Conservation (phyloP, 1,284 basidiomycete species). For the Phellopilus nigrolimitatus region DNA sequence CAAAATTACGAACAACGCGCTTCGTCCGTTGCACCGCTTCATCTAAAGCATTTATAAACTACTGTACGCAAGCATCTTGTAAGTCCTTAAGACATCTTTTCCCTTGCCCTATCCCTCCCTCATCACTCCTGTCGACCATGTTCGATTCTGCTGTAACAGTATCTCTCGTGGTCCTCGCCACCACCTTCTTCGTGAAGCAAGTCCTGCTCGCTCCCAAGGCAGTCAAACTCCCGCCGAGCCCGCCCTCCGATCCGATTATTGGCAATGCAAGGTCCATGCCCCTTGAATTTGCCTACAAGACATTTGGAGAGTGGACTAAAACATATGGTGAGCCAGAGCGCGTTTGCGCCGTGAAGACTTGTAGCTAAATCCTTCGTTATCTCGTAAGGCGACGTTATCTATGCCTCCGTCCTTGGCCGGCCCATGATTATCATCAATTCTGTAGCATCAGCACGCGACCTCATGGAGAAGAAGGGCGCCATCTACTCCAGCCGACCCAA, state of each 20-base stretch:
- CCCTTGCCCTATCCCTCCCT: not conserved
- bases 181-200: slow-evolving; percentile 1
- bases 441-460: slow-evolving; percentile 30
- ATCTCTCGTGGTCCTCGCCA: slow-evolving; percentile 2
- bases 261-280: slow-evolving; percentile 32
- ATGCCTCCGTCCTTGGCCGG: slow-evolving; percentile 30
- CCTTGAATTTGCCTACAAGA: slow-evolving; percentile 26
- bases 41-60: too few species aligned
- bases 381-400: slow-evolving; percentile 32
- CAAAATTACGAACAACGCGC: too few species aligned
- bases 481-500: slow-evolving; percentile 36
- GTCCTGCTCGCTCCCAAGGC: not conserved
- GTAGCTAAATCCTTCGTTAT: not conserved
- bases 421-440: slow-evolving; percentile 36
- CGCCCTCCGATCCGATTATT: slow-evolving; percentile 29
- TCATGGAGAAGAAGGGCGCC: slow-evolving; percentile 36
- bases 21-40: too few species aligned
- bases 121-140: not conserved
- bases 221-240: slow-evolving; percentile 29
- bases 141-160: not conserved
- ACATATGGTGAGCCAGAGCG: slow-evolving; percentile 27
- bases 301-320: slow-evolving; percentile 31
- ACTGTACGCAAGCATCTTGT: not conserved
- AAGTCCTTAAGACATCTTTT: not conserved
- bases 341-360: not conserved